Evolutionary conservation across 345 rosid species (phyloP).

Genomic region (Corymbia maculata): DNA sequence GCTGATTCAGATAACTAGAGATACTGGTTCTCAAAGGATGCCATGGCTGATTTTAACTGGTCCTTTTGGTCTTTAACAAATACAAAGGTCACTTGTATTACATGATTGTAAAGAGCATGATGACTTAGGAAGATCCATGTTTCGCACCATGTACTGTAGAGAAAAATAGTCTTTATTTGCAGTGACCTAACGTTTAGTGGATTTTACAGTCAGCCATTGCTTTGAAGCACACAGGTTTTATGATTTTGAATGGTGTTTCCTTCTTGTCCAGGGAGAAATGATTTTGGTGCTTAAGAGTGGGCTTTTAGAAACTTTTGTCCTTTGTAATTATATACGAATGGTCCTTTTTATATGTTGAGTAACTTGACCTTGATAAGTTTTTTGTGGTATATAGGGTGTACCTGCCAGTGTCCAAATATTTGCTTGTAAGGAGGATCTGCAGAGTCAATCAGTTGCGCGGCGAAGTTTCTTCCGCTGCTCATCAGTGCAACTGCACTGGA

Average conservation of each 20-base stretch:
- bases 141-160: neutral
- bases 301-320: neutral
- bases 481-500: slow-evolving; percentile 81
- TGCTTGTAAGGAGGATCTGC: slow-evolving; percentile 50
- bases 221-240: neutral
- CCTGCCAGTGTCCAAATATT: slow-evolving; percentile 95
- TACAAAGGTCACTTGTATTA: neutral
- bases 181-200: neutral
- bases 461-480: slow-evolving; percentile 85
- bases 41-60: neutral
- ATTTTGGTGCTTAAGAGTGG: neutral
- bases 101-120: neutral
- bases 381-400: slow-evolving; percentile 41
- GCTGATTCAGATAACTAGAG: neutral
- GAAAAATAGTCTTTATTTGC: neutral
- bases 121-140: neutral
- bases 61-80: neutral
- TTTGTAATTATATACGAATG: neutral
- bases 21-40: neutral
- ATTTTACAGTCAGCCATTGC: neutral
- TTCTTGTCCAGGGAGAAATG: neutral
- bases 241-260: neutral
- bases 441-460: slow-evolving; percentile 71
- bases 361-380: neutral
- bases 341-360: neutral